These are phyloP conservation scores for Phytophthora pistaciae DNA, from an alignment of 352 stramenopile species.

Conservation along the genomic window DNA sequence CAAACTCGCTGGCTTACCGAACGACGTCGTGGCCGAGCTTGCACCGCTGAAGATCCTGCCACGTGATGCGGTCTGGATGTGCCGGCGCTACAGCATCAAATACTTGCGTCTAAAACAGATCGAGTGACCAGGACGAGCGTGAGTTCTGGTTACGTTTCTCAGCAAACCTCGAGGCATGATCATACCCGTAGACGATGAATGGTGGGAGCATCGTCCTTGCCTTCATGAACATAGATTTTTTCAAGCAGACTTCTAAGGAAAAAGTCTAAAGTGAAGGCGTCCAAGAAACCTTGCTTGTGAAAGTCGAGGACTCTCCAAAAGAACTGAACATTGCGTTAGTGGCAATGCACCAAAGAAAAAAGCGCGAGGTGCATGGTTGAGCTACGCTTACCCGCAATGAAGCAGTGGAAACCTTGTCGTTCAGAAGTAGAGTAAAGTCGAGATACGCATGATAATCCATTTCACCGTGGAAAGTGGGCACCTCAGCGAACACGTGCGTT, in stretches of 20 bases:
- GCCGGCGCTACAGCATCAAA: conserved; percentile 64
- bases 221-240: conserved; percentile 50
- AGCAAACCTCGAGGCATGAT: background rate
- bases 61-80: conserved; percentile 57
- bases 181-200: conserved; percentile 49
- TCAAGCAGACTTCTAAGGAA: conserved; percentile 65
- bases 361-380: background rate
- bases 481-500: conserved; percentile 61
- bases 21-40: conserved; percentile 61
- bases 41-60: conserved; percentile 63
- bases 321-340: conserved; percentile 42
- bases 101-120: conserved; percentile 55
- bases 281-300: conserved; percentile 71
- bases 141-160: conserved; percentile 6
- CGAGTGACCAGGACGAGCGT: background rate
- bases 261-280: conserved; percentile 67
- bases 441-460: conserved; percentile 75
- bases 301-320: conserved; percentile 77
- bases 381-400: conserved; percentile 47
- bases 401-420: conserved; percentile 41
- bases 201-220: conserved; percentile 31
- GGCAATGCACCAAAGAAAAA: background rate
- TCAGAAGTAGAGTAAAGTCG: conserved; percentile 68
- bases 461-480: conserved; percentile 56
- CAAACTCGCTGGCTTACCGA: too few relatives aligned